Percentiles rank a stretch among this genome's conserved stretches.
phyloP scores from a whole-genome alignment of 2,329 filamentous ascomycete genomes.

The Ophiostoma sp. region DNA sequence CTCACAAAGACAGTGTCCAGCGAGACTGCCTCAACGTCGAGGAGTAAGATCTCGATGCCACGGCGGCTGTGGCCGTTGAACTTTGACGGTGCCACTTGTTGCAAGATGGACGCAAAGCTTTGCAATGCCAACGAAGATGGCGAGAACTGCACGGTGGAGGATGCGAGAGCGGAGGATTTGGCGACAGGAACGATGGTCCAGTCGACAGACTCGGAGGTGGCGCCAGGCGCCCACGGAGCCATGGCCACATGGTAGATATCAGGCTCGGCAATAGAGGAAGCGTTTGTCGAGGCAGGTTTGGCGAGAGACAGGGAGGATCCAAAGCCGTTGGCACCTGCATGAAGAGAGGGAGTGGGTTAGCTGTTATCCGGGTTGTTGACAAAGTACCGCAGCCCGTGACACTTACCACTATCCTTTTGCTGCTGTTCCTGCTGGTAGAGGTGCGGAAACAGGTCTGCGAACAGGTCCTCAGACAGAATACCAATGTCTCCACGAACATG shows the following conservation, averaged over 20 bases:
- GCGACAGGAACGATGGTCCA: constrained; percentile 84
- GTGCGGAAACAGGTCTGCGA: constrained; percentile 71
- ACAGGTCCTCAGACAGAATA: constrained; percentile 79
- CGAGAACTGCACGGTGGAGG: constrained; percentile 75
- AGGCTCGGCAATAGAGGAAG: constrained; percentile 28
- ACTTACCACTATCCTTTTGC: constrained; percentile 39
- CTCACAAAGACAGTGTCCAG: constrained; percentile 84
- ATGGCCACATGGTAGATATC: constrained; percentile 62
- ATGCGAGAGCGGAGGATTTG: constrained; percentile 58
- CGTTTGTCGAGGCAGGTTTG: constrained; percentile 15
- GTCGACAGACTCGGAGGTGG: constrained; percentile 54
- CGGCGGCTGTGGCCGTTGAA: constrained; percentile 65
- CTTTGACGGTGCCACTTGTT: constrained; percentile 69
- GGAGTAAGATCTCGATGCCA: constrained; percentile 75
- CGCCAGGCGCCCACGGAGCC: constrained; percentile 63
- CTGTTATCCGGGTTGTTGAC: background rate
- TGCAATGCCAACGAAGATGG: constrained; percentile 68
- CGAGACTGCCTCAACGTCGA: constrained; percentile 73
- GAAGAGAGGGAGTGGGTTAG: background rate
- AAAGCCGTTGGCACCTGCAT: constrained; percentile 18
- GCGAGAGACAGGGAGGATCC: constrained; percentile 22
- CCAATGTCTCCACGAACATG: constrained; percentile 80
- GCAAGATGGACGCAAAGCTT: constrained; percentile 68
- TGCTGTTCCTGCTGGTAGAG: constrained; percentile 30
- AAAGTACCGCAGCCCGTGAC: background rate